Base-by-base conservation (phyloP, 257 asterid species). In the Petunia axillaris region DNA sequence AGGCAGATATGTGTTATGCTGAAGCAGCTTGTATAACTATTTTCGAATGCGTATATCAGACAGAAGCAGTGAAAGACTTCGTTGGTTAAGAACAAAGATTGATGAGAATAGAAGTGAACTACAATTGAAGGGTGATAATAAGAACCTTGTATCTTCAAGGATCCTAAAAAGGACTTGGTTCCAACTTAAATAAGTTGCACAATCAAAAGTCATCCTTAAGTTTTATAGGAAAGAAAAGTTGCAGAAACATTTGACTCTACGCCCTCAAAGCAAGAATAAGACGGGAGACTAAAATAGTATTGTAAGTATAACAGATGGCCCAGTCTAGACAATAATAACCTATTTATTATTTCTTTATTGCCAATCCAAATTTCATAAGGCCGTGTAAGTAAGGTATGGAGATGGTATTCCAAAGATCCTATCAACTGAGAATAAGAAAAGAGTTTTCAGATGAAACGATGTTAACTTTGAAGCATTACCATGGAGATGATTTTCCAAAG, bases 401-500 rank as follows among this genome's bases (percentile, higher is more conserved):
- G 25, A 25, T 25, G 25, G 25, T 25, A 25, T 25, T 25, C 25
- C 25, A 25, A 25, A 25, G 25, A 25, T 25, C 14, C 25, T 64
- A 38, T 64, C 14, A 64, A 5, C 57, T 52, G 25, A 25, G 25
- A 25, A 25, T 25, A 25, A 25, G 25, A 25, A 25, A 25, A 25
- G 25, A 25, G 25, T 25, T 25, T 25, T 25, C 25, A 25, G 25
- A 25, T 25, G 13, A 3, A 37, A n/a, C 38, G 46, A 16, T 44
- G 46, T 44, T 11, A 67, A 15, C 58, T 5, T 16, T 53, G 41
- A 63, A 57, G 53, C 70, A 52, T 78, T 86, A 88, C 91, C 92
- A 39, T 88, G 91, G 62, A 90, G 90, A 81, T 81, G 92, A 79
- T 74, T 64, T 68, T 87, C 91, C 78, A 90, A 70, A 37, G 90